A percentile compares a stretch with the other conserved stretches of the same genome.
Conservation (phyloP, 768 basidiomycete genomes). For the Pholiota molesta region DNA sequence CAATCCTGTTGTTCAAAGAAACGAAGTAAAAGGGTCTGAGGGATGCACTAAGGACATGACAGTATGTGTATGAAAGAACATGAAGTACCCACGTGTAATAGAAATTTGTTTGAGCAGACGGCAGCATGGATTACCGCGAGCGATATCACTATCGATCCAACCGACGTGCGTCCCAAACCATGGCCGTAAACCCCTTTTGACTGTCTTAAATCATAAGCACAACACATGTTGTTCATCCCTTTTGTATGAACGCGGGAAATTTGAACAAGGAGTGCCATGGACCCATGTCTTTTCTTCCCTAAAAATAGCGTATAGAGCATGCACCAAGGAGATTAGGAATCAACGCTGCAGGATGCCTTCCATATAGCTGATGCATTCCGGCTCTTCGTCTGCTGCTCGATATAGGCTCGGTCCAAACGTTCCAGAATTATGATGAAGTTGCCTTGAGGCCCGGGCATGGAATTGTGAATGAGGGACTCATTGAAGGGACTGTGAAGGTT, state of each 20-base stretch:
- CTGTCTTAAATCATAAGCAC: background rate
- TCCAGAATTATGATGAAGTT: background rate
- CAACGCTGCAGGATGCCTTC: background rate
- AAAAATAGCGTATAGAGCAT: background rate
- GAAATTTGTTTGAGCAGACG: conserved; percentile 8
- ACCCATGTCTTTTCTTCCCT: background rate
- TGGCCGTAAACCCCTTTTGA: background rate
- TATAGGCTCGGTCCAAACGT: background rate
- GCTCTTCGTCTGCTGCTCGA: background rate
- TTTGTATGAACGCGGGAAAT: background rate
- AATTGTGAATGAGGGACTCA: too few relatives aligned
- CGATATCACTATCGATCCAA: conserved; percentile 9
- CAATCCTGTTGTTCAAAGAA: conserved; percentile 16
- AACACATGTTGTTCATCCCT: background rate
- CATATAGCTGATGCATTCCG: background rate
- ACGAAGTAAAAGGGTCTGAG: conserved; percentile 14
- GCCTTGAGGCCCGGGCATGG: background rate
- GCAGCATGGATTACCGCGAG: background rate
- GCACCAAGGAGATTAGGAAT: background rate
- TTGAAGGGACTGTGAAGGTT: too few relatives aligned
- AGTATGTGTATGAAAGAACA: conserved; percentile 31
- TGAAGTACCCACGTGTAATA: conserved; percentile 41
- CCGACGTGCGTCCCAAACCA: background rate
- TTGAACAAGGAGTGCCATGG: background rate
- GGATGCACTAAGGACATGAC: conserved; percentile 22